Conservation (phyloP, 2,329 filamentous ascomycete species). For the Trichoderma breve region DNA sequence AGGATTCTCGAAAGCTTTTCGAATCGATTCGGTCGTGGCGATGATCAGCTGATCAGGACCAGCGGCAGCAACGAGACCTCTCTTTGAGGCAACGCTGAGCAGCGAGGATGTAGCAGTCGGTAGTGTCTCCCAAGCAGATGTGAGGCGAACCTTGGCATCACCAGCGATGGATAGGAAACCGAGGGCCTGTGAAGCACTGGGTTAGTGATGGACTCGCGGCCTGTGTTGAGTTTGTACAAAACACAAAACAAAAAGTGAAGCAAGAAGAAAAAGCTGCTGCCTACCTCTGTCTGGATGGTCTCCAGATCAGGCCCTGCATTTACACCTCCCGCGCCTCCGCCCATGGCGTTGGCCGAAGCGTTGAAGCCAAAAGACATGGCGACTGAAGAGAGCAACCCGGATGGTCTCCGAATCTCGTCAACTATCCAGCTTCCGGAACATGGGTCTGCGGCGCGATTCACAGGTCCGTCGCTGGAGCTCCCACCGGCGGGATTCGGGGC, state of each 20-base stretch:
- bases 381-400: background rate
- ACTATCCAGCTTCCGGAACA: background rate
- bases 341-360: constrained; percentile 45
- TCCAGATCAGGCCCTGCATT: constrained; percentile 63
- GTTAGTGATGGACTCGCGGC: background rate
- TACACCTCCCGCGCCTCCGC: constrained; percentile 39
- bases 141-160: constrained; percentile 79
- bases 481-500: background rate
- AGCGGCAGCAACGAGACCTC: constrained; percentile 81
- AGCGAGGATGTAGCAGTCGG: constrained; percentile 79
- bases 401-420: constrained; percentile 16
- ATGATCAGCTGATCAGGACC: constrained; percentile 77
- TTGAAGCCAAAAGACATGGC: constrained; percentile 66
- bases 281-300: constrained; percentile 78
- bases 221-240: background rate
- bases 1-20: constrained; percentile 67
- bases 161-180: constrained; percentile 79
- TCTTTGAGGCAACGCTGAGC: constrained; percentile 75
- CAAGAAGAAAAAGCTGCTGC: background rate
- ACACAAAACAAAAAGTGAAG: background rate
- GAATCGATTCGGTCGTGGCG: constrained; percentile 72
- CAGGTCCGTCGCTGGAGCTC: constrained; percentile 13
- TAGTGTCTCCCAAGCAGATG: constrained; percentile 72
- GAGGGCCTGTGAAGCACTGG: constrained; percentile 51
- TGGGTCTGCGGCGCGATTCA: constrained; percentile 8